phyloP scores from a whole-genome alignment of 2,329 filamentous ascomycete species.

The Epichloe coenophiala region DNA sequence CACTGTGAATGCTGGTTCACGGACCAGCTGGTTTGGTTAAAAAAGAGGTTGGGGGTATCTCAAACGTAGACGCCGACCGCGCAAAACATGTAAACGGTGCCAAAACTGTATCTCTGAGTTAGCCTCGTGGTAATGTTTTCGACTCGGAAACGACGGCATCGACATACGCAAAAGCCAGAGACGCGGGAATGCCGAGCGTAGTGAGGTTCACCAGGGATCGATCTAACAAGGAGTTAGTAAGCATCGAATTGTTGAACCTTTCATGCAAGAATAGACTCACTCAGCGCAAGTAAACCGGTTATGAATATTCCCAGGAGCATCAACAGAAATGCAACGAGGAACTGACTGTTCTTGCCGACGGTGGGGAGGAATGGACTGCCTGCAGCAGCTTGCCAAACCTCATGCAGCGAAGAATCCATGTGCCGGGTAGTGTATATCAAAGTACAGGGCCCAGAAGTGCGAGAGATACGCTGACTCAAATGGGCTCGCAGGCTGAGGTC shows the following conservation, averaged over 20 bases:
- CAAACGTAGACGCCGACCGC: conserved; percentile 97
- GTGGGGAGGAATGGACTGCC: conserved; percentile 71
- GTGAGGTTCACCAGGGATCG: conserved; percentile 67
- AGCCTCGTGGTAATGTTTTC: conserved; percentile 7
- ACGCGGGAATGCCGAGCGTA: conserved; percentile 72
- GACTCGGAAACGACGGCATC: neutral
- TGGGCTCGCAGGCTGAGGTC: neutral
- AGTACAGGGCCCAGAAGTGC: neutral
- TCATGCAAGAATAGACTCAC: conserved; percentile 52
- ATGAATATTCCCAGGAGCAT: conserved; percentile 59
- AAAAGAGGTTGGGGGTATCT: conserved; percentile 28
- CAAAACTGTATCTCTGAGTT: conserved; percentile 48
- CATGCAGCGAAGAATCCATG: conserved; percentile 72
- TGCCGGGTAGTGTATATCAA: conserved; percentile 17
- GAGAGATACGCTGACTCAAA: neutral
- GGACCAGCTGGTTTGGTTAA: neutral
- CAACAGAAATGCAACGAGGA: conserved; percentile 65
- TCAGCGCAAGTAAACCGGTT: conserved; percentile 71
- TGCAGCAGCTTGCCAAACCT: conserved; percentile 88
- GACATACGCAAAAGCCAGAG: conserved; percentile 76
- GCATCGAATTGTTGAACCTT: neutral
- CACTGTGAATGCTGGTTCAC: conserved; percentile 15
- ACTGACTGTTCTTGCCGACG: conserved; percentile 72
- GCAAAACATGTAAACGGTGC: conserved; percentile 97
- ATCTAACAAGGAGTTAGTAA: conserved; percentile 37